These are phyloP conservation scores for Teratosphaeria gauchensis DNA, from an alignment of 2,329 filamentous ascomycete genomes.

Conservation along the genomic window DNA sequence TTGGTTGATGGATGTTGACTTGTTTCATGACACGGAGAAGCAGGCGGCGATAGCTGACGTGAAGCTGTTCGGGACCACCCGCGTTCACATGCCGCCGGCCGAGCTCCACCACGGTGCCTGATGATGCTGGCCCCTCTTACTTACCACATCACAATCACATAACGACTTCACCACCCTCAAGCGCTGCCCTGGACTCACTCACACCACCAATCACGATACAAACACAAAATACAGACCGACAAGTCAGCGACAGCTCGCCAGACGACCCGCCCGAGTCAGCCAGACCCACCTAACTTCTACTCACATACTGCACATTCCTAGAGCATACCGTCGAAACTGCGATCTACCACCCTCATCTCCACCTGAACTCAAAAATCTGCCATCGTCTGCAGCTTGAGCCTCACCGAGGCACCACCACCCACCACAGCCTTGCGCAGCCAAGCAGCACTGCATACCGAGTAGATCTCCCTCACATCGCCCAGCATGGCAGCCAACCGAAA, in stretches of 20 bases:
- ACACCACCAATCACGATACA: neutral
- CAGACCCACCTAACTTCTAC: neutral
- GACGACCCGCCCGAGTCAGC: neutral
- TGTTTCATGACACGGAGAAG: neutral
- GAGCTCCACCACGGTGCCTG: neutral
- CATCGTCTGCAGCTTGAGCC: neutral
- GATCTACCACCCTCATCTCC: neutral
- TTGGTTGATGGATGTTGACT: neutral
- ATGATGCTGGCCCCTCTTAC: neutral
- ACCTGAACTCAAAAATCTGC: neutral
- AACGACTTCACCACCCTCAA: neutral
- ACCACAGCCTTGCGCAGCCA: neutral
- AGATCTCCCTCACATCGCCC: neutral
- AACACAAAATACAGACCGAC: neutral
- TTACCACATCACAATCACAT: neutral
- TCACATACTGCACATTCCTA: neutral
- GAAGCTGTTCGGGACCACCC: neutral
- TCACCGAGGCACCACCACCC: slow-evolving; percentile 1
- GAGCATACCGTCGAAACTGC: neutral
- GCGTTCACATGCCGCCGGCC: slow-evolving; percentile 1
- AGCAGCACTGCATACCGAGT: neutral
- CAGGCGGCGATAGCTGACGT: neutral
- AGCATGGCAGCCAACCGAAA: slow-evolving; percentile 46
- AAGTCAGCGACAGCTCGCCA: neutral
- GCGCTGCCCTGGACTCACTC: neutral